phyloP scores from a whole-genome alignment of 2,329 filamentous ascomycete species.

The Claviceps purpurea region DNA sequence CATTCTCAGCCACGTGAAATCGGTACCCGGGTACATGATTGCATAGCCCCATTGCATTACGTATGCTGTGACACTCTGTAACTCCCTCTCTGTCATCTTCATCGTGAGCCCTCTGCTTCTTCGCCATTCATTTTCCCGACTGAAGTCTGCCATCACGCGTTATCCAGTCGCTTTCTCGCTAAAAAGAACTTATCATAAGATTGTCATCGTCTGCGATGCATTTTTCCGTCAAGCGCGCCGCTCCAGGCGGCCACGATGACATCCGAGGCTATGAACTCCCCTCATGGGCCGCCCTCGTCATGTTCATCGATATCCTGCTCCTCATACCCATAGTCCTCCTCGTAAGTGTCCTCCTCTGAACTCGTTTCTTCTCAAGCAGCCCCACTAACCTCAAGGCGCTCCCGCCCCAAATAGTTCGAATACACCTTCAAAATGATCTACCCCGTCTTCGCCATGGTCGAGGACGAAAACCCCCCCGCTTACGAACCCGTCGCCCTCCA shows the following conservation, averaged over 20 bases:
- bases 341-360: slow-evolving; percentile 18
- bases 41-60: neutral
- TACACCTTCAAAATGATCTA: slow-evolving; percentile 40
- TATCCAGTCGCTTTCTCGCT: neutral
- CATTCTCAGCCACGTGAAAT: neutral
- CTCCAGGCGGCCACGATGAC: slow-evolving; percentile 12
- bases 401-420: slow-evolving; percentile 20
- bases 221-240: slow-evolving; percentile 20
- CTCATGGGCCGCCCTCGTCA: slow-evolving; percentile 25
- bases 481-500: slow-evolving; percentile 39
- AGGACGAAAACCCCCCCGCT: slow-evolving; percentile 41
- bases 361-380: neutral
- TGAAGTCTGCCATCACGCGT: neutral
- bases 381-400: neutral
- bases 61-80: neutral
- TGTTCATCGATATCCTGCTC: slow-evolving; percentile 27
- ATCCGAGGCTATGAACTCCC: slow-evolving; percentile 19
- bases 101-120: neutral
- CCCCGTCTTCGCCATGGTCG: slow-evolving; percentile 42
- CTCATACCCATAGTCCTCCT: slow-evolving; percentile 31
- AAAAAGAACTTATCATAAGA: no score
- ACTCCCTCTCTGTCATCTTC: neutral
- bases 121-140: neutral
- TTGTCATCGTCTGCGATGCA: slow-evolving; percentile 4
- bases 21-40: neutral